Conservation (phyloP, 164 flowering plant species). For the Aristolochia contorta region DNA sequence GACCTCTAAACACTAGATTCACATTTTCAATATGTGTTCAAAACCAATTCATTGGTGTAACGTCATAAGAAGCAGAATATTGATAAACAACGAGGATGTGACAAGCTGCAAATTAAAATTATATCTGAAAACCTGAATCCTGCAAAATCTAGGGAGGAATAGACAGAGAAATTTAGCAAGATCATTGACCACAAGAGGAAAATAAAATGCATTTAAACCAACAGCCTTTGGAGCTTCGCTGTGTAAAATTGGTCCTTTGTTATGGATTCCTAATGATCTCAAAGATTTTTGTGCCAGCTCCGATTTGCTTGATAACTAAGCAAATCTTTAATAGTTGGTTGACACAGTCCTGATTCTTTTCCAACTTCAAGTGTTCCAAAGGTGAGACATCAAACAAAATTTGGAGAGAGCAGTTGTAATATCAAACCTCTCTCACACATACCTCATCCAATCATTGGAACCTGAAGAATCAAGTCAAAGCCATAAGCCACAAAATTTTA, state of each 20-base stretch:
- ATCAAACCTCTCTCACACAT: conserved; percentile 90
- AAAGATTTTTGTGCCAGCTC: conserved; percentile 71
- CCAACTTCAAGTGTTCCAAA: conserved; percentile 77
- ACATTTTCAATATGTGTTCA: too few relatives aligned
- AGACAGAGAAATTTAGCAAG: conserved; percentile 57
- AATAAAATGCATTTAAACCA: conserved; percentile 78
- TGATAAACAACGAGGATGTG: too few relatives aligned
- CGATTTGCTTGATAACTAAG: conserved; percentile 49
- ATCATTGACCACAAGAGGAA: conserved; percentile 80
- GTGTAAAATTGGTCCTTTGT: conserved; percentile 71
- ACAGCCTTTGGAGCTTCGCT: conserved; percentile 65
- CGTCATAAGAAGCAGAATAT: too few relatives aligned
- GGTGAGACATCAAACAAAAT: conserved; percentile 92
- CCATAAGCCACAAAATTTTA: conserved; percentile 1
- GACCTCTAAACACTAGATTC: too few relatives aligned
- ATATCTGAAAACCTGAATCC: conserved; percentile 68
- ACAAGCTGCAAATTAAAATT: too few relatives aligned
- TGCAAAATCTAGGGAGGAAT: conserved; percentile 74
- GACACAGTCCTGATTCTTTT: conserved; percentile 87
- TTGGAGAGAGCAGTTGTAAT: conserved; percentile 75
- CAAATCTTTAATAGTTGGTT: conserved; percentile 74
- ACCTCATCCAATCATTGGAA: conserved; percentile 76
- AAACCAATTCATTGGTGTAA: too few relatives aligned
- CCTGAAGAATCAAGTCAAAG: conserved; percentile 37
- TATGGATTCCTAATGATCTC: conserved; percentile 97